phyloP scores from a whole-genome alignment of 2,329 filamentous ascomycete genomes.

The Scopulariopsis brevicaulis region DNA sequence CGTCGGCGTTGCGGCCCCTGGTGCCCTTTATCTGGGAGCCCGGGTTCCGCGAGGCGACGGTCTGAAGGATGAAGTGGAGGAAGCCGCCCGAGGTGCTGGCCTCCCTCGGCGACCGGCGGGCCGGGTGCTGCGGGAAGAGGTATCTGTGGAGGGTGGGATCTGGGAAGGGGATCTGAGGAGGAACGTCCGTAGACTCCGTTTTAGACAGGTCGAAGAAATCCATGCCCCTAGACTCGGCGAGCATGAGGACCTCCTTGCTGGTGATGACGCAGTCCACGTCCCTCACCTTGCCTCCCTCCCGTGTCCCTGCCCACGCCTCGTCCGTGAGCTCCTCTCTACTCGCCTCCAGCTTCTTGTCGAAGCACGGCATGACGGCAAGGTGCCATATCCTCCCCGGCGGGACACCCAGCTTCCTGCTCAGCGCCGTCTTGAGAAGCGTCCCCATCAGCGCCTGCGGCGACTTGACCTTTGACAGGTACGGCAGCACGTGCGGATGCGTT shows the following conservation, averaged over 20 bases:
- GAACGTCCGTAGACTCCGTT: slow-evolving; percentile 28
- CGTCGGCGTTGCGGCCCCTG: slow-evolving; percentile 80
- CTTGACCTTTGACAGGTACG: slow-evolving; percentile 83
- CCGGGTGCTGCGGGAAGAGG: slow-evolving; percentile 50
- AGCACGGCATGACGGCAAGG: slow-evolving; percentile 93
- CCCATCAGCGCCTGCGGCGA: slow-evolving; percentile 89
- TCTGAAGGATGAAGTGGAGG: slow-evolving; percentile 71
- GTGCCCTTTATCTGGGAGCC: slow-evolving; percentile 60
- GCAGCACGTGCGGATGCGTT: slow-evolving; percentile 86
- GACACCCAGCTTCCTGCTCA: slow-evolving; percentile 63
- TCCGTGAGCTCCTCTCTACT: slow-evolving; percentile 88
- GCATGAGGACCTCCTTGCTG: slow-evolving; percentile 83
- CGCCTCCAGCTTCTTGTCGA: slow-evolving; percentile 97
- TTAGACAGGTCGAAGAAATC: slow-evolving; percentile 64
- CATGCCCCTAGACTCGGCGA: slow-evolving; percentile 70
- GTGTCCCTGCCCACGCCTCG: slow-evolving; percentile 52
- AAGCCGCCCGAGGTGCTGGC: slow-evolving; percentile 84
- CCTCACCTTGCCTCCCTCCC: slow-evolving; percentile 45
- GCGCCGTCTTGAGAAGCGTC: slow-evolving; percentile 76
- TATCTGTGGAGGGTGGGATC: slow-evolving; percentile 60
- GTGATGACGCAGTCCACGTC: slow-evolving; percentile 99
- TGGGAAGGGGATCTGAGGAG: slow-evolving; percentile 51
- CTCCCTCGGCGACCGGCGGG: slow-evolving; percentile 32
- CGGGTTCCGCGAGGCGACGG: slow-evolving; percentile 58
- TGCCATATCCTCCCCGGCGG: slow-evolving; percentile 82